Evolutionary conservation across 1,139 yeast species (phyloP).

Genomic region (Candida neerlandica): DNA sequence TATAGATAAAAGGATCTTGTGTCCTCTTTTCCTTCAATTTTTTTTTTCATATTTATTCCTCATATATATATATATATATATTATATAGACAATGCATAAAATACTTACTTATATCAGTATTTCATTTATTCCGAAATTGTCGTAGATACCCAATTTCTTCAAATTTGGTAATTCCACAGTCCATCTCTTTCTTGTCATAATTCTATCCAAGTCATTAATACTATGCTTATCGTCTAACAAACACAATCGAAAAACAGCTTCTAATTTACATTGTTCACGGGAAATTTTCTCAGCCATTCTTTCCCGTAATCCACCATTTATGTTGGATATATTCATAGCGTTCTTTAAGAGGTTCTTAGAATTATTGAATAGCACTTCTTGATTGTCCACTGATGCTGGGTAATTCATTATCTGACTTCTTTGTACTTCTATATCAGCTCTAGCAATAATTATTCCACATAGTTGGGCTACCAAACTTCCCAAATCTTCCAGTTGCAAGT

Average conservation of each 20-base stretch:
- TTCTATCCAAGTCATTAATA: slow-evolving; percentile 37
- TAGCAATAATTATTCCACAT: slow-evolving; percentile 46
- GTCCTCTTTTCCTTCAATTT: not conserved
- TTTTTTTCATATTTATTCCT: not conserved
- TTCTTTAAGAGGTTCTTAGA: slow-evolving; percentile 46
- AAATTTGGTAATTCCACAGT: slow-evolving; percentile 28
- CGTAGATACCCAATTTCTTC: slow-evolving; percentile 32
- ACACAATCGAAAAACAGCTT: slow-evolving; percentile 50
- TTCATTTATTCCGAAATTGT: slow-evolving; percentile 24
- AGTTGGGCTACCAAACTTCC: slow-evolving; percentile 44
- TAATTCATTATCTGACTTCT: slow-evolving; percentile 35
- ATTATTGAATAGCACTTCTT: slow-evolving; percentile 36
- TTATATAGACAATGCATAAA: not conserved
- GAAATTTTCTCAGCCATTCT: slow-evolving; percentile 43
- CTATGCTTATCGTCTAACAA: slow-evolving; percentile 43
- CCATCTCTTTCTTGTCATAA: slow-evolving; percentile 41
- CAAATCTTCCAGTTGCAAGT: slow-evolving; percentile 26
- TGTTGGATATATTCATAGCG: slow-evolving; percentile 48
- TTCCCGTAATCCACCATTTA: slow-evolving; percentile 55
- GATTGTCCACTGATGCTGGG: slow-evolving; percentile 33
- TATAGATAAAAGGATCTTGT: no score
- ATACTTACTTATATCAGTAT: not conserved
- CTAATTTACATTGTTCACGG: slow-evolving; percentile 45
- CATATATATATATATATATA: no score
- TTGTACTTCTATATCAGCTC: slow-evolving; percentile 58